Evolutionary conservation across 495 filamentous ascomycete genomes (phyloP), one percentile per base, ranked within the genome.

Genomic region (Penicillium paxilli): DNA sequence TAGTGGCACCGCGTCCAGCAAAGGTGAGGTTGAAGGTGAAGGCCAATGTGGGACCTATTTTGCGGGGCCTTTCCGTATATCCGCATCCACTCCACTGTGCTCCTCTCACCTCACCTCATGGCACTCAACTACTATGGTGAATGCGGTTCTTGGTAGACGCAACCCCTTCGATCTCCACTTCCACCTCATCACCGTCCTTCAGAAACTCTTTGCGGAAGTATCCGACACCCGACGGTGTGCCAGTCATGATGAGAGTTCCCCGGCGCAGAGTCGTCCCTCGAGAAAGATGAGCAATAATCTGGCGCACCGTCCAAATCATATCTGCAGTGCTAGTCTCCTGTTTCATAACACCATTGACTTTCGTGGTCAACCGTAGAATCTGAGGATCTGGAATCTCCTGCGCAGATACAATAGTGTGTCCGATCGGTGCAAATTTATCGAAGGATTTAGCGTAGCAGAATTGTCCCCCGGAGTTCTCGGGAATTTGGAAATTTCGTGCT

Each of bases 401-500:
- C 44, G 67, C 61, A 30, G 74, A 77, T 9, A 88, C 81, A 50
- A 91, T 85, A 1, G 83, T 84, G 24, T 87, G 88, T 1, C 88
- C 89, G 49, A 80, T 83, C 0, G 88, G 88, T n/a, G 86, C 88
- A 83, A 86, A 90, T 30, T 83, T 80, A 66, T 92, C 88, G 59
- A 89, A 91, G 0, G 87, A 86, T 67, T 92, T 92, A 10, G 87
- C 87, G 0, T 88, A 65, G 1, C 74, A 76, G 87, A 87, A 91
- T 66, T 91, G 88, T 0, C 85, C 80, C 2, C 87, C 84, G 1
- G 63, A 67, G 6, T 84, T 85, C n/a, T 80, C 78, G 54, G 80
- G 75, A 42, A 89, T 56, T 63, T 92, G 88, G 80, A 86, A 88
- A 54, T 87, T 84, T 25, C 88, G 80, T 60, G 89, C 85, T 10